These are phyloP conservation scores for Dimocarpus longan DNA, from an alignment of 345 rosid genomes.

Conservation along the genomic window DNA sequence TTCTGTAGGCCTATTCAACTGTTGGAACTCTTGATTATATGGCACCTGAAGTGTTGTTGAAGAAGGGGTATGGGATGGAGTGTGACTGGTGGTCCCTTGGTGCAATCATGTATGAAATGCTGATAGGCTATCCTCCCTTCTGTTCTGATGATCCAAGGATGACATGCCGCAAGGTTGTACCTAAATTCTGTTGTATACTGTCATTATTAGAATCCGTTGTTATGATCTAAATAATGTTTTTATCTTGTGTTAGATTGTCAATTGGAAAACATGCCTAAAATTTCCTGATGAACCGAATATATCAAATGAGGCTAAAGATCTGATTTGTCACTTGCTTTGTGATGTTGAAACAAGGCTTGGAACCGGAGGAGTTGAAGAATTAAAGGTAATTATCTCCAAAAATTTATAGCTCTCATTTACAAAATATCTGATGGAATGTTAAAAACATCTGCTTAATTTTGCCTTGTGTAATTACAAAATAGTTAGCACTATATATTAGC, in stretches of 20 bases:
- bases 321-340: conserved; percentile 87
- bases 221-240: conserved; percentile 28
- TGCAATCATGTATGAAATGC: conserved; percentile 97
- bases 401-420: not conserved
- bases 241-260: conserved; percentile 65
- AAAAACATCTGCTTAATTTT: conserved; percentile 1
- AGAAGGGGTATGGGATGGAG: conserved; percentile 97
- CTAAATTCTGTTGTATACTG: conserved; percentile 23
- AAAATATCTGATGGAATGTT: conserved; percentile 3
- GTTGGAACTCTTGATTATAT: conserved; percentile 99
- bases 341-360: conserved; percentile 92
- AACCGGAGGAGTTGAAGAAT: conserved; percentile 85
- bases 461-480: not conserved
- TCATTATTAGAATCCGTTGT: conserved; percentile 13
- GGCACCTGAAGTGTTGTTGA: conserved; percentile 96
- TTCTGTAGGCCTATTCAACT: conserved; percentile 85
- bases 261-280: conserved; percentile 92
- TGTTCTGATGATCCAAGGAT: conserved; percentile 96
- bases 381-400: conserved; percentile 58
- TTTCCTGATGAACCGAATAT: conserved; percentile 92
- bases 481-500: not conserved
- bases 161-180: conserved; percentile 88
- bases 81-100: conserved; percentile 99
- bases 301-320: conserved; percentile 83
- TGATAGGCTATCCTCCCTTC: conserved; percentile 95